Conservation (phyloP, 1,284 basidiomycete genomes). For the Macrocybe sp. region DNA sequence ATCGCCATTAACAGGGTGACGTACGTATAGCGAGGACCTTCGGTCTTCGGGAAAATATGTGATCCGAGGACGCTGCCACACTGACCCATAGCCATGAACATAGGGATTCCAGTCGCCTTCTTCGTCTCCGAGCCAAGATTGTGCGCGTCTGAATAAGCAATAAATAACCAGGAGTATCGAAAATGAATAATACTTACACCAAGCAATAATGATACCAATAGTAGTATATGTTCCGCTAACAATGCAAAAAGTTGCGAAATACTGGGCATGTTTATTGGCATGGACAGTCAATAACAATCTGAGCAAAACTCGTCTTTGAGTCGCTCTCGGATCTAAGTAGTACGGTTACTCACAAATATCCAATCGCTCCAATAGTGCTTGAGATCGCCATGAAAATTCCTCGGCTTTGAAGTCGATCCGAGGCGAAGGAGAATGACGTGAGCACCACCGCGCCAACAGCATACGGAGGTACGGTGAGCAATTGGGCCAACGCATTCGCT, state of each 20-base stretch:
- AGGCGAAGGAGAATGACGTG: conserved; percentile 56
- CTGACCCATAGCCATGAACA: conserved; percentile 75
- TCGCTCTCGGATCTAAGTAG: neutral
- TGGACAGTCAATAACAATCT: conserved; percentile 48
- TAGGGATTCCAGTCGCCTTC: conserved; percentile 67
- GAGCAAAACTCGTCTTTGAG: neutral
- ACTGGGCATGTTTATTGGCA: conserved; percentile 46
- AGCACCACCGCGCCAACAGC: conserved; percentile 68
- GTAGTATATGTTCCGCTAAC: conserved; percentile 65
- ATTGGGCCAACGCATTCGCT: conserved; percentile 46
- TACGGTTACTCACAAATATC: conserved; percentile 64
- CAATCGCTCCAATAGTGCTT: conserved; percentile 50
- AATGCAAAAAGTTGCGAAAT: conserved; percentile 68
- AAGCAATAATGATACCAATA: conserved; percentile 63
- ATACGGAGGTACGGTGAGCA: conserved; percentile 81
- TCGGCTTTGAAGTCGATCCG: conserved; percentile 70
- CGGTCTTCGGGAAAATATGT: conserved; percentile 60
- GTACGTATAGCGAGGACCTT: conserved; percentile 62
- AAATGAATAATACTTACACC: conserved; percentile 47
- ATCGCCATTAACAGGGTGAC: conserved; percentile 9
- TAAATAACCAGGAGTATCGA: neutral
- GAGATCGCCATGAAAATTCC: conserved; percentile 54
- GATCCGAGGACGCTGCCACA: conserved; percentile 68
- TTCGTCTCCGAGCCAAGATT: conserved; percentile 78
- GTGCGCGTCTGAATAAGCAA: conserved; percentile 46